Evolutionary conservation across 2,329 filamentous ascomycete species (phyloP).

Genomic region (Septoria petroselini): DNA sequence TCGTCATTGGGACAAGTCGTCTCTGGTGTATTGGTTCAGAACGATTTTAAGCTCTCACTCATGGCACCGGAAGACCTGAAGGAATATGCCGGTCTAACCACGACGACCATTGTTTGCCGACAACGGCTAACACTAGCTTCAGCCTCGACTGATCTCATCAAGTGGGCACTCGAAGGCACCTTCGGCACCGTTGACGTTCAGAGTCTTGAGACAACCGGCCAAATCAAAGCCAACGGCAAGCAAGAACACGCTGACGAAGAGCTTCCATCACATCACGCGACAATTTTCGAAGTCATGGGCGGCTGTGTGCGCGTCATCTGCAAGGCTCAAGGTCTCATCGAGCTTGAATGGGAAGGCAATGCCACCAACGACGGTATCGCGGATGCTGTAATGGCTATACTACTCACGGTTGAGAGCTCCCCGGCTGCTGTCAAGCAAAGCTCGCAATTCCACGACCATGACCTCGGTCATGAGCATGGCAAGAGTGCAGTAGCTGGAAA

Average conservation of each 20-base stretch:
- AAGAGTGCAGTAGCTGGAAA: conserved; percentile 16
- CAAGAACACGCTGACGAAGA: conserved; percentile 64
- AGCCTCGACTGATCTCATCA: conserved; percentile 84
- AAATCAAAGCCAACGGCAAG: conserved; percentile 27
- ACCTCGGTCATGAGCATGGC: conserved; percentile 30
- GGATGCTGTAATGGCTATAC: conserved; percentile 91
- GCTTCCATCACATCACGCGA: conserved; percentile 51
- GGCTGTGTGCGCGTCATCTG: conserved; percentile 72
- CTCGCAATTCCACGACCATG: conserved; percentile 49
- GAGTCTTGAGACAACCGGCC: conserved; percentile 28
- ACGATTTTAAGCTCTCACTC: conserved; percentile 93
- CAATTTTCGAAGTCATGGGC: conserved; percentile 73
- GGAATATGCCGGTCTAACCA: conserved; percentile 95
- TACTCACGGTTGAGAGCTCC: conserved; percentile 88
- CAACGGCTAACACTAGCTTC: conserved; percentile 85
- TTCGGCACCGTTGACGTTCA: conserved; percentile 70
- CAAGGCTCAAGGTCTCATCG: conserved; percentile 65
- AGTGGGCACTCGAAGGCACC: conserved; percentile 90
- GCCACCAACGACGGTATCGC: conserved; percentile 96
- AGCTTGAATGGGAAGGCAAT: conserved; percentile 96
- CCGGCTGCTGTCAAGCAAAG: conserved; percentile 90
- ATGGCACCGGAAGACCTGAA: conserved; percentile 96
- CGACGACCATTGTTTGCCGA: conserved; percentile 88
- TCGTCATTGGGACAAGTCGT: conserved; percentile 58
- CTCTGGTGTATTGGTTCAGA: conserved; percentile 89